These are phyloP conservation scores for Colletotrichum brevisporum DNA, from an alignment of 2,329 filamentous ascomycete genomes.

Conservation along the genomic window DNA sequence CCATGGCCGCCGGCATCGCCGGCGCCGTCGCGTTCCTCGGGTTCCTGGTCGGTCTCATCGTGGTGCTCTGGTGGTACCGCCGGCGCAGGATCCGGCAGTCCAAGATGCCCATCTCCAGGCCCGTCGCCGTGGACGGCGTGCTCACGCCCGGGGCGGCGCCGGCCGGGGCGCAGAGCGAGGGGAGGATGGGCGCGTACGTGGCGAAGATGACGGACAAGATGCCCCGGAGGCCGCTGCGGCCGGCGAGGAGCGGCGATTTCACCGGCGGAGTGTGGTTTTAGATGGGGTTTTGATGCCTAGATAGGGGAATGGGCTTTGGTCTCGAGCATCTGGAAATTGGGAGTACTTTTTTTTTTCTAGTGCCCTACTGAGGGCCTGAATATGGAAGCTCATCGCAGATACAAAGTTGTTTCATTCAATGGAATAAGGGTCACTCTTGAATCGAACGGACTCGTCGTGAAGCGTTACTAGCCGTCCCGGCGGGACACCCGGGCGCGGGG, in stretches of 20 bases:
- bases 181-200: no score
- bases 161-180: background rate
- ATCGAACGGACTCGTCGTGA: no score
- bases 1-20: slow-evolving; percentile 14
- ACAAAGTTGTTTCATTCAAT: no score
- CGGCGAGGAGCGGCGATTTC: slow-evolving; percentile 8
- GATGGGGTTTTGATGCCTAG: background rate
- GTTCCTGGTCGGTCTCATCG: background rate
- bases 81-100: background rate
- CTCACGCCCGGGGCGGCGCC: background rate
- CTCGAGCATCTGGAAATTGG: no score
- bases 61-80: slow-evolving; percentile 7
- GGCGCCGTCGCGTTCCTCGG: slow-evolving; percentile 31
- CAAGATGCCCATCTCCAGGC: background rate
- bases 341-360: no score
- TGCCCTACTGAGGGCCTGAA: no score
- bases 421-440: no score
- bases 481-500: no score
- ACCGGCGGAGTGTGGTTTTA: background rate
- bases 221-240: background rate
- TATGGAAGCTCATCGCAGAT: no score
- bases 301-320: background rate
- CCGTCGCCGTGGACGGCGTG: slow-evolving; percentile 1
- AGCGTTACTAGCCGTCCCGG: no score
- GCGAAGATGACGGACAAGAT: no score